phyloP scores from a whole-genome alignment of 495 filamentous ascomycete genomes.

The Glutinoglossum americanum region DNA sequence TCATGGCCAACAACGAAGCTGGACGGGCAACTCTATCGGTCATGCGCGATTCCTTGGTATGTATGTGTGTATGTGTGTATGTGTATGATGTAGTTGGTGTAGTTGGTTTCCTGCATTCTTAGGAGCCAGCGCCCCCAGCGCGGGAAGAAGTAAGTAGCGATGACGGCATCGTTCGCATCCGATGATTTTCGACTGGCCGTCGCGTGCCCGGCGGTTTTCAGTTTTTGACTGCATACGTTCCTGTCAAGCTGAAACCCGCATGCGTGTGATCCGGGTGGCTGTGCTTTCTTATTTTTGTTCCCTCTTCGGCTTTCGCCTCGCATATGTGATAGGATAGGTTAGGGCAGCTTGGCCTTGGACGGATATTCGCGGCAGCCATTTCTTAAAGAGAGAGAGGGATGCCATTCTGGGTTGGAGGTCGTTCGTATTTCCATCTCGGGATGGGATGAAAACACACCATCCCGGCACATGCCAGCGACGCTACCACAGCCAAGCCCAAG shows the following conservation, averaged over 20 bases:
- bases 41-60: background rate
- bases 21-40: background rate
- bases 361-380: no score
- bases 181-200: conserved; percentile 1
- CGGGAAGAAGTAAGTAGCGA: background rate
- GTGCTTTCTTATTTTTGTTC: background rate
- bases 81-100: no score
- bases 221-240: no score
- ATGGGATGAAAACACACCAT: no score
- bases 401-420: background rate
- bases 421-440: no score
- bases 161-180: background rate
- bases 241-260: background rate
- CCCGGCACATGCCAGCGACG: background rate
- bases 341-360: no score
- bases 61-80: no score
- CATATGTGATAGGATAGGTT: no score
- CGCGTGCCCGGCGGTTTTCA: background rate
- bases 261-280: background rate
- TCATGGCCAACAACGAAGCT: no score
- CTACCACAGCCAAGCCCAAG: background rate
- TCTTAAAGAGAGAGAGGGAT: no score
- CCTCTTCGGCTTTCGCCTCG: background rate
- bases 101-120: background rate
- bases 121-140: background rate